A percentile compares a stretch with the other conserved stretches of the same genome.
These are phyloP conservation scores for Epicoccum sorghinum DNA, from an alignment of 2,329 filamentous ascomycete genomes.

Conservation along the genomic window DNA sequence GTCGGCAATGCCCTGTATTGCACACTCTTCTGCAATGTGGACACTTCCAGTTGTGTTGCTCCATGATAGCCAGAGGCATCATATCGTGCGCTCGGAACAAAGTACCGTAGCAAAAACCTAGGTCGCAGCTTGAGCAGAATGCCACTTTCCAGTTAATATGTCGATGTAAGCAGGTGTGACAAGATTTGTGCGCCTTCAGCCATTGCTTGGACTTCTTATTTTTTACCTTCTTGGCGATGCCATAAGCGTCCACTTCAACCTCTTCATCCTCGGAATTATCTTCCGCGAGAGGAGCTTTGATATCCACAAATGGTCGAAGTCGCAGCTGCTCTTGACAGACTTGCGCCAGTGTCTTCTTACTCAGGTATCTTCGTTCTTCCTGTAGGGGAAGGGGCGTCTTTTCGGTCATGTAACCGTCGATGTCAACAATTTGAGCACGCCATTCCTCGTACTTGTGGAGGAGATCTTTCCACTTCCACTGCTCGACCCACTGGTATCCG, in stretches of 20 bases:
- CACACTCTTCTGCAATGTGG: conserved; percentile 86
- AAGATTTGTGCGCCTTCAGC: conserved; percentile 61
- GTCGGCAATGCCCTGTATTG: conserved; percentile 81
- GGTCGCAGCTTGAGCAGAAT: conserved; percentile 75
- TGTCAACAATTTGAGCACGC: conserved; percentile 77
- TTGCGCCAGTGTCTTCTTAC: conserved; percentile 83
- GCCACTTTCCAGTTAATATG: conserved; percentile 87
- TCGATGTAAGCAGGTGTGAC: conserved; percentile 82
- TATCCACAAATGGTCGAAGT: conserved; percentile 80
- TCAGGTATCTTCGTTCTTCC: conserved; percentile 68
- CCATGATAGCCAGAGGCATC: conserved; percentile 81
- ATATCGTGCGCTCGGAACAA: conserved; percentile 91
- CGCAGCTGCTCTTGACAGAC: conserved; percentile 92
- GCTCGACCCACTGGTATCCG: conserved; percentile 86
- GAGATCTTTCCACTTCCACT: conserved; percentile 85
- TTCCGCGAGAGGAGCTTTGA: conserved; percentile 65
- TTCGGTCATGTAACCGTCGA: conserved; percentile 69
- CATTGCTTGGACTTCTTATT: conserved; percentile 62
- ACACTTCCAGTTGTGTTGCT: conserved; percentile 83
- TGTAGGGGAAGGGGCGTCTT: conserved; percentile 73
- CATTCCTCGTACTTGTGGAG: conserved; percentile 80
- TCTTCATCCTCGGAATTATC: conserved; percentile 57
- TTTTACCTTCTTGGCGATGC: conserved; percentile 66
- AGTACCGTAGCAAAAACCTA: conserved; percentile 90
- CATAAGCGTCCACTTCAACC: conserved; percentile 69